A percentile compares a stretch with the other conserved stretches of the same genome.
phyloP scores from a whole-genome alignment of 2,329 filamentous ascomycete species.

The Fusarium sambucinum region DNA sequence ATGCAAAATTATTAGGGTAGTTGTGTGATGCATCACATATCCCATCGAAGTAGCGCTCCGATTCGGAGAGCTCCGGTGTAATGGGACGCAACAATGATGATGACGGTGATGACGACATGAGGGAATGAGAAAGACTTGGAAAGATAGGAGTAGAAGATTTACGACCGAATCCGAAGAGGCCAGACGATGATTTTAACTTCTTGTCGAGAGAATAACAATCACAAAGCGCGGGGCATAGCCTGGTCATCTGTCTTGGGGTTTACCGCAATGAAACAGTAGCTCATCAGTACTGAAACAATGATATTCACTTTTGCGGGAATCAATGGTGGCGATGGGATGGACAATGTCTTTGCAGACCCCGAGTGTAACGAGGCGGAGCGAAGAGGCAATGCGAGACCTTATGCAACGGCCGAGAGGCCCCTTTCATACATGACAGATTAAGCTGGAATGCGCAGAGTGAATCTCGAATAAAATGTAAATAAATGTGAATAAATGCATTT shows the following conservation, averaged over 20 bases:
- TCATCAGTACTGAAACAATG: neutral
- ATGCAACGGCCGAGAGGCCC: neutral
- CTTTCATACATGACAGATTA: neutral
- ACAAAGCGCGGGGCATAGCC: neutral
- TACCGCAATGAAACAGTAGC: accelerated
- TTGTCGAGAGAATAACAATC: neutral
- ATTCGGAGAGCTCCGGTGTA: neutral
- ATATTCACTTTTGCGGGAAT: neutral
- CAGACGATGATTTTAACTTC: slow-evolving; percentile 9
- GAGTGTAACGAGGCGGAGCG: neutral
- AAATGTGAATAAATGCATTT: neutral
- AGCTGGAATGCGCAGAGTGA: neutral
- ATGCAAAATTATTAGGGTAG: neutral
- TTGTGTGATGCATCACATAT: slow-evolving; percentile 5
- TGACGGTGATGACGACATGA: neutral
- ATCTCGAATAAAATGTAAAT: neutral
- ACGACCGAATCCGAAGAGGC: neutral
- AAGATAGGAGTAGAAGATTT: neutral
- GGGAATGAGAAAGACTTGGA: neutral
- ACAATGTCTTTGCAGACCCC: neutral
- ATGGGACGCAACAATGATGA: neutral
- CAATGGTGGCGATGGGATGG: neutral
- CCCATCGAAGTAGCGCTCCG: neutral
- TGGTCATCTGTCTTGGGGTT: neutral
- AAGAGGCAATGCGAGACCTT: neutral